Evolutionary conservation across 306 rosid genomes (phyloP).

Genomic region (Lotus japonicus): DNA sequence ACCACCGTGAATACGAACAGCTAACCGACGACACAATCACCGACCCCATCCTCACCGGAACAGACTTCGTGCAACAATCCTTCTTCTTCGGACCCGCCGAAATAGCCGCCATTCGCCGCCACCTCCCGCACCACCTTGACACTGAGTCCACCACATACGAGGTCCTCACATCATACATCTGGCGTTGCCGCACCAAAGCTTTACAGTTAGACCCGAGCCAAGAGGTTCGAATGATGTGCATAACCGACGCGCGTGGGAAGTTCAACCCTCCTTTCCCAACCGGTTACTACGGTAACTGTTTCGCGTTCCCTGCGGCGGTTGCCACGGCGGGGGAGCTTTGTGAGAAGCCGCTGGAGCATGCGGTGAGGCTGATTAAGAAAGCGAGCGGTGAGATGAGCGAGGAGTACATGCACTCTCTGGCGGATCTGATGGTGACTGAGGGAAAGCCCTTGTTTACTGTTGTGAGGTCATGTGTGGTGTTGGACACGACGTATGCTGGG

Average conservation of each 20-base stretch:
- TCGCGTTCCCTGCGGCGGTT: too few species aligned
- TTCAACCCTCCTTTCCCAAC: too few species aligned
- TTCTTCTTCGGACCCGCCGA: conserved; percentile 11
- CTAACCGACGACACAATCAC: neutral
- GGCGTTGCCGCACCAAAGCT: conserved; percentile 15
- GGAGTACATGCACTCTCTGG: neutral
- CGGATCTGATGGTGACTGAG: conserved; percentile 15
- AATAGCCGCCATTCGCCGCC: neutral
- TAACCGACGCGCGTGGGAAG: too few species aligned
- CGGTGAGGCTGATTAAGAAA: too few species aligned
- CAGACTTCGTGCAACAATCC: neutral
- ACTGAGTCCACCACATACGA: neutral
- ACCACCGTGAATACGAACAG: conserved; percentile 10
- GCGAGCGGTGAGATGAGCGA: too few species aligned
- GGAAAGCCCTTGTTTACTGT: conserved; percentile 1
- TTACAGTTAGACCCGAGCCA: neutral
- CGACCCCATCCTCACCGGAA: neutral
- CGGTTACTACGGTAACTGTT: too few species aligned
- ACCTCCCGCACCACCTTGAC: neutral
- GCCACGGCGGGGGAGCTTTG: too few species aligned
- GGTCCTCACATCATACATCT: conserved; percentile 1
- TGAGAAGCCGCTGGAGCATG: too few species aligned
- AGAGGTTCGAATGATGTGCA: too few species aligned
- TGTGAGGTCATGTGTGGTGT: conserved; percentile 15
- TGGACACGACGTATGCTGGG: neutral